phyloP scores from a whole-genome alignment of 768 basidiomycete species.

The Boletus insuetus region DNA sequence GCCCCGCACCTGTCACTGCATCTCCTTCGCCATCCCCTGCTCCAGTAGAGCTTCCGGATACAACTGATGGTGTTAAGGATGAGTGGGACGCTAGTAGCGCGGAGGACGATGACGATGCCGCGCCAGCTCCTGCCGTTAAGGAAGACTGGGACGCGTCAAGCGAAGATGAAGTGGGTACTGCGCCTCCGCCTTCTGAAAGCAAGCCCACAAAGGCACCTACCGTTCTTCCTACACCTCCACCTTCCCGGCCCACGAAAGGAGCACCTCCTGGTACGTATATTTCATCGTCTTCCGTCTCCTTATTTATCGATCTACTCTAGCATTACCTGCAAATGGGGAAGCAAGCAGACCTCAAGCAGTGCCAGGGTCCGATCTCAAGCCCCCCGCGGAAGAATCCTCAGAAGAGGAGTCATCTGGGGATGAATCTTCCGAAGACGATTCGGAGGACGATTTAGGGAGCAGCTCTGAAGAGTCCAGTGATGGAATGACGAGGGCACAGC shows the following conservation, averaged over 20 bases:
- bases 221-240: not conserved
- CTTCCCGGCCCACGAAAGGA: not conserved
- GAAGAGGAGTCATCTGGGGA: slow-evolving; percentile 39
- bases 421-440: slow-evolving; percentile 47
- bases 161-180: slow-evolving; percentile 45
- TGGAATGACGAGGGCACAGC: slow-evolving; percentile 66
- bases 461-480: slow-evolving; percentile 48
- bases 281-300: not conserved
- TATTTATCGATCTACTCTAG: not conserved
- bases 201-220: slow-evolving; percentile 15
- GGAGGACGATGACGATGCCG: slow-evolving; percentile 35
- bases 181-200: slow-evolving; percentile 10
- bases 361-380: slow-evolving; percentile 27
- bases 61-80: slow-evolving; percentile 39
- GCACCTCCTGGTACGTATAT: slow-evolving; percentile 12
- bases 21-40: slow-evolving; percentile 26
- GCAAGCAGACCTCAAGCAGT: slow-evolving; percentile 20
- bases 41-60: slow-evolving; percentile 26
- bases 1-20: slow-evolving; percentile 28
- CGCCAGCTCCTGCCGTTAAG: slow-evolving; percentile 37
- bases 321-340: slow-evolving; percentile 6
- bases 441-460: slow-evolving; percentile 48
- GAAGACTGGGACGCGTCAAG: slow-evolving; percentile 73
- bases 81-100: slow-evolving; percentile 53
- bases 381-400: slow-evolving; percentile 27